Conservation (phyloP, 306 rosid species). For the Acacia crassicarpa region DNA sequence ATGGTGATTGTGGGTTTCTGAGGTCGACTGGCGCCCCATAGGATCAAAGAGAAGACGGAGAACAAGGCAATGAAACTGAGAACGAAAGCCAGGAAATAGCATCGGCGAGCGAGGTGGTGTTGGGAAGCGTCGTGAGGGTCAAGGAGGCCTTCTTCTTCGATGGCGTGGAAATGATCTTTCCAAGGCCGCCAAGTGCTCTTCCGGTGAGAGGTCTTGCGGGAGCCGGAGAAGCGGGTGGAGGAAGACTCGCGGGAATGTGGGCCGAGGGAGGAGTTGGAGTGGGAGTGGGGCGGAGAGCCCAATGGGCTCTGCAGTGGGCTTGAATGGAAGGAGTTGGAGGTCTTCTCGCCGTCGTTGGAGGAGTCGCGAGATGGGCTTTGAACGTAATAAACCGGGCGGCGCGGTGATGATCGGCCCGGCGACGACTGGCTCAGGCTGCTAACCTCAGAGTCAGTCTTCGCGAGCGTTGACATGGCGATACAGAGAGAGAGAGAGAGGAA, state of each 20-base stretch:
- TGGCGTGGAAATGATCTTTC: slow-evolving; percentile 66
- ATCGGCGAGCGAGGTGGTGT: slow-evolving; percentile 50
- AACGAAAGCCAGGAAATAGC: slow-evolving; percentile 59
- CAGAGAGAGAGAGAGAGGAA: neutral
- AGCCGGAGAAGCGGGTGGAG: slow-evolving; percentile 84
- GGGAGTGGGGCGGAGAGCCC: slow-evolving; percentile 96
- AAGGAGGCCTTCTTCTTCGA: slow-evolving; percentile 86
- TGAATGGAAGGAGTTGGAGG: slow-evolving; percentile 80
- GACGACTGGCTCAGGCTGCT: slow-evolving; percentile 84
- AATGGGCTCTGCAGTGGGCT: slow-evolving; percentile 77
- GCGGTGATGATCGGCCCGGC: slow-evolving; percentile 72
- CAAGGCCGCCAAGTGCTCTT: slow-evolving; percentile 58
- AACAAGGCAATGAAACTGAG: slow-evolving; percentile 53
- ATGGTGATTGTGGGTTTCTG: slow-evolving; percentile 68
- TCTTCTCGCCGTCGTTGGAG: slow-evolving; percentile 83
- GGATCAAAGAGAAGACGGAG: slow-evolving; percentile 66
- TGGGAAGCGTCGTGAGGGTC: slow-evolving; percentile 33
- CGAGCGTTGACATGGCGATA: slow-evolving; percentile 43
- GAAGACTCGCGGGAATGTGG: slow-evolving; percentile 88
- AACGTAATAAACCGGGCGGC: slow-evolving; percentile 68
- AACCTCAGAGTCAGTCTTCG: slow-evolving; percentile 88
- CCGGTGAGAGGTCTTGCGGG: slow-evolving; percentile 44
- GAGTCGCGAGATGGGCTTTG: slow-evolving; percentile 86
- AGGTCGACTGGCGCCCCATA: slow-evolving; percentile 86
- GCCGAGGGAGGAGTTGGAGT: slow-evolving; percentile 86